Percentiles rank a stretch among this genome's conserved stretches.
Evolutionary conservation across 768 basidiomycete genomes (phyloP).

Genomic region (Termitomyces sp.): DNA sequence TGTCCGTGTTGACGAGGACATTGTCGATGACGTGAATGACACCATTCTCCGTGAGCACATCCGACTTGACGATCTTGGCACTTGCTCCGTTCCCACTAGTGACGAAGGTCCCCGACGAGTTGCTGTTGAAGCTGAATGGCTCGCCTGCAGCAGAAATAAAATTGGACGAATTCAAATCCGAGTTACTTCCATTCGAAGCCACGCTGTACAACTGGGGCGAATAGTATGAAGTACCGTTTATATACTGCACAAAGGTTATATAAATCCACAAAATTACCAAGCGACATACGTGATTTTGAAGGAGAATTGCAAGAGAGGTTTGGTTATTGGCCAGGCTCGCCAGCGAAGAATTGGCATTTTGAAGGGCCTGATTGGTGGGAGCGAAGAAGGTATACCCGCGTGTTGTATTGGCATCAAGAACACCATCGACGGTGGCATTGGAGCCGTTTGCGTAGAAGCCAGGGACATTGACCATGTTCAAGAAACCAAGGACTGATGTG

Average conservation of each 20-base stretch:
- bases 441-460: conserved; percentile 17
- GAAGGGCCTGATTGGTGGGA: conserved; percentile 49
- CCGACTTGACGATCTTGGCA: conserved; percentile 50
- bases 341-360: conserved; percentile 25
- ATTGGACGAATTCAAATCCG: background rate
- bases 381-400: conserved; percentile 64
- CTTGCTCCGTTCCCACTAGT: conserved; percentile 27
- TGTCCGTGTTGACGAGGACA: conserved; percentile 42
- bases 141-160: conserved; percentile 54
- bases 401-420: conserved; percentile 25
- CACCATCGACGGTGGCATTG: conserved; percentile 28
- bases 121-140: conserved; percentile 41
- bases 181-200: background rate
- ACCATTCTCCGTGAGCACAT: conserved; percentile 61
- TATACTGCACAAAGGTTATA: conserved; percentile 30
- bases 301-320: conserved; percentile 36
- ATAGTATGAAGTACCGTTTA: conserved; percentile 67
- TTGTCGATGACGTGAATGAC: conserved; percentile 60
- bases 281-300: conserved; percentile 55
- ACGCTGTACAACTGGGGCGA: conserved; percentile 35
- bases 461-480: conserved; percentile 20
- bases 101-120: conserved; percentile 55
- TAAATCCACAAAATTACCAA: background rate
- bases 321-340: conserved; percentile 34
- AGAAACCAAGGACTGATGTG: conserved; percentile 28